Base-by-base conservation (phyloP, 2,329 filamentous ascomycete genomes). In the Curvularia sp. region DNA sequence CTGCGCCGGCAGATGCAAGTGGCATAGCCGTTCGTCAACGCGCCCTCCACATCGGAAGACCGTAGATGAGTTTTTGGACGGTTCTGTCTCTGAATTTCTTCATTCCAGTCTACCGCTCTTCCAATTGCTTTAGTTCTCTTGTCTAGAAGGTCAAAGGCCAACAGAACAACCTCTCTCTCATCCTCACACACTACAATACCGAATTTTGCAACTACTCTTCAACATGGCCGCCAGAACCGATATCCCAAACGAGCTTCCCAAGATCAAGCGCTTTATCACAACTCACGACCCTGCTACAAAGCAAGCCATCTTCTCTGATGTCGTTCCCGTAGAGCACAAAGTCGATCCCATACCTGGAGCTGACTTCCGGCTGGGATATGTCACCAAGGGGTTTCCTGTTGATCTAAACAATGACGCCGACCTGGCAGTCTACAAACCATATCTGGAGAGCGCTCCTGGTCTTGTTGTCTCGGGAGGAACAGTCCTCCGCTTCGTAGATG, bases 291-390 rank as follows among this genome's bases (percentile, higher is more conserved):
- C 62, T 2, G 44, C 69, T 5, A 70, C 67, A 31, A 75, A 74
- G 24, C 68, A 76, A 60, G 70, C 74, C 4, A 60, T 77, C 35
- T 77, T 78, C 61, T 74, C 70, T 2, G 54, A 64, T 26, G 60
- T 62, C 1, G 10, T 76, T 5, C 57, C 64, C 4, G 71, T 73
- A 33, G 68, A 72, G 5, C 55, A 60, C 8, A 59, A 58, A 42
- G 63, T 68, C 52, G 49, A 63, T 43, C 55, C 12, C 6, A 66
- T 75, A 4, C 70, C 70, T 12, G 54, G 46, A 24, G 71, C 69
- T 6, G 72, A 69, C 20, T 84, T 85, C 64, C 75, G 74, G 18
- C 78, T 84, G 3, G 77, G 75, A 41, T 86, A 85, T 66, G 77
- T 81, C 5, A 82, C 84, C 2, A 76, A 79, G 31, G 67, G 74